These are phyloP conservation scores for Lactarius tabidus DNA, from an alignment of 768 basidiomycete species.

Conservation along the genomic window DNA sequence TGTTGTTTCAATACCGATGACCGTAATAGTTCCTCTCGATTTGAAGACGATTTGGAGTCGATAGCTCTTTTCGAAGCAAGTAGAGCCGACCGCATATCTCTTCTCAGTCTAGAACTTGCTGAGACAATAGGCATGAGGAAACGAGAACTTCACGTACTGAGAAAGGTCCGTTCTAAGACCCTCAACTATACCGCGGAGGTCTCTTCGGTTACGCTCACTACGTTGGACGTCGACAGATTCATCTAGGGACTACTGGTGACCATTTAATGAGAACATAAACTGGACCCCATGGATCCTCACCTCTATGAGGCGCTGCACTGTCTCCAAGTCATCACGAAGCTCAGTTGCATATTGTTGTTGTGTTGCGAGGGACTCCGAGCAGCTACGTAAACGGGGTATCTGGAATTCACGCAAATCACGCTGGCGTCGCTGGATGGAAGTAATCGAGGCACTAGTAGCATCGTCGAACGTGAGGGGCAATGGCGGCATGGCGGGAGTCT, in stretches of 20 bases:
- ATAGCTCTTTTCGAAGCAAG: no score
- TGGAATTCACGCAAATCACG: slow-evolving; percentile 65
- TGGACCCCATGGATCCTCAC: slow-evolving; percentile 33
- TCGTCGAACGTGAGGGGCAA: slow-evolving; percentile 51
- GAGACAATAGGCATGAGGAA: no score
- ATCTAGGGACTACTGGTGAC: slow-evolving; percentile 53
- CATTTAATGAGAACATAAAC: slow-evolving; percentile 41
- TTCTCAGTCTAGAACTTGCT: slow-evolving; percentile 46
- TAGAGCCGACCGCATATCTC: slow-evolving; percentile 58
- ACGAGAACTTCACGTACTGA: slow-evolving; percentile 43
- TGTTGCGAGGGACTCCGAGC: slow-evolving; percentile 57
- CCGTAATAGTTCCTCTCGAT: slow-evolving; percentile 57
- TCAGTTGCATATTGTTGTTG: slow-evolving; percentile 76
- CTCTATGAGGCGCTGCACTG: slow-evolving; percentile 63
- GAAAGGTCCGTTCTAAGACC: slow-evolving; percentile 45
- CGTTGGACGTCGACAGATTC: slow-evolving; percentile 69
- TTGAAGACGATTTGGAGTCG: no score
- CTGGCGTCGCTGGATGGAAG: slow-evolving; percentile 50
- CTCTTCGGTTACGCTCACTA: slow-evolving; percentile 47
- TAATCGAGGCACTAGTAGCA: slow-evolving; percentile 48
- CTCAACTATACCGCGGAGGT: slow-evolving; percentile 36
- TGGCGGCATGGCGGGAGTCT: no score
- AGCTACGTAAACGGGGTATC: slow-evolving; percentile 67
- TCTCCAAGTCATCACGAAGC: slow-evolving; percentile 69
- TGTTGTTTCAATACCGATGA: slow-evolving; percentile 47